Evolutionary conservation across 1,139 yeast genomes (phyloP).

Genomic region (Suzukiozyma palmioleophila): DNA sequence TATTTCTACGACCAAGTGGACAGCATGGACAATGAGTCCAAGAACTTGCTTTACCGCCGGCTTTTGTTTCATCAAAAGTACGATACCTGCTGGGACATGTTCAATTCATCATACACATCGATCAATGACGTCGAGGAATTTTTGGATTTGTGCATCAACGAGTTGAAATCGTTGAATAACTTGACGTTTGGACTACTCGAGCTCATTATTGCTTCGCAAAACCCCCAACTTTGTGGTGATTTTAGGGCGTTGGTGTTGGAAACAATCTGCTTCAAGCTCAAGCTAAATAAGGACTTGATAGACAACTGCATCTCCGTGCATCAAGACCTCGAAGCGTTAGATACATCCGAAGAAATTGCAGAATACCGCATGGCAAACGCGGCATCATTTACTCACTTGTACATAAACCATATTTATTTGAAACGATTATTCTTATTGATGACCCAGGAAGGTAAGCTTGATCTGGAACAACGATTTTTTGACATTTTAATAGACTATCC

Average conservation of each 20-base stretch:
- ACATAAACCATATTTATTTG: slow-evolving; percentile 2
- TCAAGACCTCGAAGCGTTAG: neutral
- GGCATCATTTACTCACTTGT: neutral
- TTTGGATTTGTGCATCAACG: slow-evolving; percentile 21
- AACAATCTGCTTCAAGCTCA: slow-evolving; percentile 3
- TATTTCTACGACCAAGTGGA: slow-evolving; percentile 15
- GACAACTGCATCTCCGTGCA: neutral
- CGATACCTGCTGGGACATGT: slow-evolving; percentile 27
- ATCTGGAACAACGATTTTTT: neutral
- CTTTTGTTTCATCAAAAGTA: slow-evolving; percentile 30
- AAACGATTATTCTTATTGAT: neutral
- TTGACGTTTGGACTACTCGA: slow-evolving; percentile 22
- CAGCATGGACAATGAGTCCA: slow-evolving; percentile 17
- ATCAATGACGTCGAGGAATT: slow-evolving; percentile 36
- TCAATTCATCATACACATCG: slow-evolving; percentile 24
- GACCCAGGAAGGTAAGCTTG: neutral
- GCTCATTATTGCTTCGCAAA: slow-evolving; percentile 9
- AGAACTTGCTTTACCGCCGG: slow-evolving; percentile 20
- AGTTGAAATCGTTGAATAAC: slow-evolving; percentile 16
- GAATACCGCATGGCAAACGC: neutral
- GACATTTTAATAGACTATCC: neutral
- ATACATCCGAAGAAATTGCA: neutral
- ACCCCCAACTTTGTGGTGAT: neutral
- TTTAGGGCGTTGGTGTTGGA: slow-evolving; percentile 1
- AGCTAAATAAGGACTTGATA: neutral